Conservation (phyloP, 2,329 filamentous ascomycete genomes). For the Coniochaeta ligniaria region DNA sequence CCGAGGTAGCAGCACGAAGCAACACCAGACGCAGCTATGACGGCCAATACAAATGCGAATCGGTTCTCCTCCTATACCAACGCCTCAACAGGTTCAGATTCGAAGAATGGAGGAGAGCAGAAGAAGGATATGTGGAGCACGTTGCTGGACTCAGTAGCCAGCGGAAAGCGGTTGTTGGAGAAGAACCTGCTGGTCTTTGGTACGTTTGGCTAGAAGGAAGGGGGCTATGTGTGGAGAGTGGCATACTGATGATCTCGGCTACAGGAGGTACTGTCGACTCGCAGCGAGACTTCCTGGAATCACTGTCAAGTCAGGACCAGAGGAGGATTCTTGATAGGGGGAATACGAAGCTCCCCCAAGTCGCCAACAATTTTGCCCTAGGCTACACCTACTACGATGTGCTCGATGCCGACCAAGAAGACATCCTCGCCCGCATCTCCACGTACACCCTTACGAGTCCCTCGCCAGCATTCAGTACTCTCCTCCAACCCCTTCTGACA, state of each 20-base stretch:
- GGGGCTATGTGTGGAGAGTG: neutral
- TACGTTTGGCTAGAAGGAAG: constrained; percentile 28
- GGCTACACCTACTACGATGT: constrained; percentile 96
- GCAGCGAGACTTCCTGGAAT: constrained; percentile 76
- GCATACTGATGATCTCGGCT: constrained; percentile 19
- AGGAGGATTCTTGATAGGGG: constrained; percentile 47
- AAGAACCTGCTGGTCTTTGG: constrained; percentile 86
- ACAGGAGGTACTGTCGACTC: constrained; percentile 74
- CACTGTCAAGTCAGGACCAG: constrained; percentile 46
- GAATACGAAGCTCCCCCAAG: constrained; percentile 58
- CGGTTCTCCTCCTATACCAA: constrained; percentile 52
- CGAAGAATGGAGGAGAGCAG: constrained; percentile 54
- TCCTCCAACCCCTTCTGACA: constrained; percentile 78
- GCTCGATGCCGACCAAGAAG: constrained; percentile 88
- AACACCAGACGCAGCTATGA: neutral
- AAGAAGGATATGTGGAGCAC: constrained; percentile 93
- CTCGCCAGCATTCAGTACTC: constrained; percentile 71
- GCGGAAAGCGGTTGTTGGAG: constrained; percentile 81
- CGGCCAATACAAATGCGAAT: constrained; percentile 35
- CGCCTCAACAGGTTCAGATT: constrained; percentile 45
- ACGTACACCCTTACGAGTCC: constrained; percentile 84
- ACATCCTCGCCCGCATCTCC: constrained; percentile 83
- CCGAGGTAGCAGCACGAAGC: neutral
- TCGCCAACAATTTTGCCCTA: constrained; percentile 87
- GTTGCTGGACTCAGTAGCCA: constrained; percentile 85